Evolutionary conservation across 768 basidiomycete genomes (phyloP).

Genomic region (Ephemerocybe angulata): DNA sequence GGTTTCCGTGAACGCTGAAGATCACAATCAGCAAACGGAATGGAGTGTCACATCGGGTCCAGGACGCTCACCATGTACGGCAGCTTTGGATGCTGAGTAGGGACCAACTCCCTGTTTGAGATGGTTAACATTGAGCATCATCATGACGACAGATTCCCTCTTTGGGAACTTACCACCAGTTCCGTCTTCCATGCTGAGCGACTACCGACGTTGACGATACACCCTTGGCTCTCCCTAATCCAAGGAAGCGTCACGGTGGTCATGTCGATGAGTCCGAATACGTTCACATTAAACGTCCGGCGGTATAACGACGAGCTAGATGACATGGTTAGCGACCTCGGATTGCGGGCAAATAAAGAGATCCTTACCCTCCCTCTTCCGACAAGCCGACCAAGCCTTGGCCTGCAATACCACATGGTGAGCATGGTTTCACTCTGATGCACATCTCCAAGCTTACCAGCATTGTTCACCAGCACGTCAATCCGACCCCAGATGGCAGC

Average conservation of each 20-base stretch:
- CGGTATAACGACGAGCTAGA: constrained; percentile 34
- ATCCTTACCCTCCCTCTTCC: constrained; percentile 55
- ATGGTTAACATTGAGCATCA: not conserved
- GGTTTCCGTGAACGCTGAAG: constrained; percentile 50
- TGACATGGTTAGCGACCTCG: not conserved
- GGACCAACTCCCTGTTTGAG: constrained; percentile 22
- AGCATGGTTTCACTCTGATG: not conserved
- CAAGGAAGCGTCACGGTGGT: constrained; percentile 50
- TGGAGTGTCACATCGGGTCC: not conserved
- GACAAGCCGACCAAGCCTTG: constrained; percentile 39
- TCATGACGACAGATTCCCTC: too few species aligned
- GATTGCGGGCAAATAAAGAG: not conserved
- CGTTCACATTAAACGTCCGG: constrained; percentile 43
- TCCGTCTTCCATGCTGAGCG: constrained; percentile 50
- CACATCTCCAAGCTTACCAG: constrained; percentile 38
- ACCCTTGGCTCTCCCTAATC: constrained; percentile 41
- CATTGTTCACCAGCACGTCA: constrained; percentile 65
- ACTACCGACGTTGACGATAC: constrained; percentile 51
- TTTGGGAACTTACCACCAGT: constrained; percentile 33
- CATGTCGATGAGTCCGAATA: constrained; percentile 50
- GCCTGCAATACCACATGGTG: constrained; percentile 19
- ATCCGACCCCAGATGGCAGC: constrained; percentile 46
- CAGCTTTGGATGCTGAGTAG: constrained; percentile 58
- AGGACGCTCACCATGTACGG: constrained; percentile 44
- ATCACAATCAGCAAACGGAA: not conserved